Conservation (phyloP, 2,329 filamentous ascomycete genomes). For the Clarireedia hainanense region DNA sequence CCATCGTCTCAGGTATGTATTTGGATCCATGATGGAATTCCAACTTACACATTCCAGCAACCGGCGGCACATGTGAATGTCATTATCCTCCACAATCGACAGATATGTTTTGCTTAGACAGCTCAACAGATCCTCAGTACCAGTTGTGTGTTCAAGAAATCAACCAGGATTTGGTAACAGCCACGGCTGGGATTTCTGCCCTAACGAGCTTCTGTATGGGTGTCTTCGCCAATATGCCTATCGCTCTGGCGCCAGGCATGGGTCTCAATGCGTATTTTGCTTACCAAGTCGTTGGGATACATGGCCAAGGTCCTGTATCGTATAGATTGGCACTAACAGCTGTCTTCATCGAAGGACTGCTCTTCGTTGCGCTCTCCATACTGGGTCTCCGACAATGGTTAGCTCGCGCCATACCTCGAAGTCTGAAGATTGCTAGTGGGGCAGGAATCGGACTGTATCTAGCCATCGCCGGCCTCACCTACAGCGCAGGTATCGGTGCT, state of each 20-base stretch:
- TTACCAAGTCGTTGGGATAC: slow-evolving; percentile 66
- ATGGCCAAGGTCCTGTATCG: slow-evolving; percentile 65
- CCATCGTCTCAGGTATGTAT: slow-evolving; percentile 33
- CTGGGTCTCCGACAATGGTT: slow-evolving; percentile 83
- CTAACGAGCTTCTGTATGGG: slow-evolving; percentile 80
- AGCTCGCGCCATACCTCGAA: slow-evolving; percentile 71
- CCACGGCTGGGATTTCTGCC: slow-evolving; percentile 74
- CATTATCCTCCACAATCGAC: slow-evolving; percentile 5
- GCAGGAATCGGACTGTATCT: slow-evolving; percentile 77
- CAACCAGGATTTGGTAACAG: slow-evolving; percentile 67
- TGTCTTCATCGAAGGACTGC: slow-evolving; percentile 81
- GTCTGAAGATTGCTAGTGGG: slow-evolving; percentile 80
- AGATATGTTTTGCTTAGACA: slow-evolving; percentile 15
- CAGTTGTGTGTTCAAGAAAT: slow-evolving; percentile 50
- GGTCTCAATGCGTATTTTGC: slow-evolving; percentile 84
- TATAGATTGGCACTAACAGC: slow-evolving; percentile 74
- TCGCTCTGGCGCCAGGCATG: slow-evolving; percentile 68
- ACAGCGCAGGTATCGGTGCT: slow-evolving; percentile 74
- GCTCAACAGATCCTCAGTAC: slow-evolving; percentile 39
- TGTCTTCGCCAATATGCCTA: slow-evolving; percentile 66
- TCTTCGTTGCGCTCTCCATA: slow-evolving; percentile 73
- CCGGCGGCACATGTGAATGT: slow-evolving; percentile 16
- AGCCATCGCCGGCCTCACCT: slow-evolving; percentile 65
- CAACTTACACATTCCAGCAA: slow-evolving; percentile 11
- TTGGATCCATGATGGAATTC: background rate